Percentiles rank a stretch among this genome's conserved stretches.
These are phyloP conservation scores for Crithidia bombi DNA, from an alignment of 208 protist genomes.

Conservation along the genomic window DNA sequence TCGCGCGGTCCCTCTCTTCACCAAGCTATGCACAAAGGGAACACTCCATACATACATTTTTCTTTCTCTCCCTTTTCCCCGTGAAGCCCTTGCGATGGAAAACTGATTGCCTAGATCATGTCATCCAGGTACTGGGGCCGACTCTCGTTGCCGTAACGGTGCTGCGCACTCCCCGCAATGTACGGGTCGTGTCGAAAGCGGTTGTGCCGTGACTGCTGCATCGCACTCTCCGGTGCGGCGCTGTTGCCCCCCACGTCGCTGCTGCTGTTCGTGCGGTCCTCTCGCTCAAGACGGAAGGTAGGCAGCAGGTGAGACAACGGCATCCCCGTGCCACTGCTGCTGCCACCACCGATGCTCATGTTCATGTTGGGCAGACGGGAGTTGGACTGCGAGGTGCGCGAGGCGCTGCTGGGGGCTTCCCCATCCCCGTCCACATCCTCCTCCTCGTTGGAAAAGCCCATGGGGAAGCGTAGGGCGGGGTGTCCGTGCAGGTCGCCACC, in stretches of 20 bases:
- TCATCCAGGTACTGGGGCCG: too few species aligned
- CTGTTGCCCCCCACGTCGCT: neutral
- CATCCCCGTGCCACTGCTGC: neutral
- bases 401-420: slow-evolving; percentile 1
- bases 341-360: neutral
- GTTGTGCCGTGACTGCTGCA: neutral
- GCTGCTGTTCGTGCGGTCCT: neutral
- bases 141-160: neutral
- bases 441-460: neutral
- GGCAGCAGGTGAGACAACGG: neutral
- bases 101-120: neutral
- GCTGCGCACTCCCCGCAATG: neutral
- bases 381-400: slow-evolving; percentile 1
- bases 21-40: too few species aligned
- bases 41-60: too few species aligned
- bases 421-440: neutral
- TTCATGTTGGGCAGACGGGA: neutral
- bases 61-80: too few species aligned
- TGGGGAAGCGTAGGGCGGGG: neutral
- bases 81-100: too few species aligned
- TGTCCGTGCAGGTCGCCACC: neutral
- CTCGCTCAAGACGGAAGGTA: neutral
- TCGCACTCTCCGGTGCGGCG: neutral
- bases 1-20: too few species aligned
- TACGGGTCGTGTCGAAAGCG: slow-evolving; percentile 18